These are phyloP conservation scores for Bruguiera sexangula DNA, from an alignment of 345 rosid species.

Conservation along the genomic window DNA sequence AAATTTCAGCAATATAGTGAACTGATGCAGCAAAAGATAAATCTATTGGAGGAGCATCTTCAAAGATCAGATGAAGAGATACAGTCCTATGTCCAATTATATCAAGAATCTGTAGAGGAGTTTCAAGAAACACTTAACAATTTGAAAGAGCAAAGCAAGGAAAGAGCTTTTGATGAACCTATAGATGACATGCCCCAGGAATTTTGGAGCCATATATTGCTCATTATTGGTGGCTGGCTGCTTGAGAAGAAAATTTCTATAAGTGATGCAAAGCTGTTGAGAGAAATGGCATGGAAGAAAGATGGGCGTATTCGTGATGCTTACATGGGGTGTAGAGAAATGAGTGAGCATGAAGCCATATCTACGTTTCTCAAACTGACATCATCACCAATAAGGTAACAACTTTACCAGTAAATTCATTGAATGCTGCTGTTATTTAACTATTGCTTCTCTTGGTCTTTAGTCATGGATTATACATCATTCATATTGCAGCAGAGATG, in stretches of 20 bases:
- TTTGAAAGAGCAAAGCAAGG: conserved; percentile 77
- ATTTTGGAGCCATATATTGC: conserved; percentile 85
- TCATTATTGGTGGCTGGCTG: conserved; percentile 89
- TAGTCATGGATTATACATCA: conserved; percentile 80
- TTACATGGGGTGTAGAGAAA: conserved; percentile 59
- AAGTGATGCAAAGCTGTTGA: conserved; percentile 59
- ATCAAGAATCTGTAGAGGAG: conserved; percentile 80
- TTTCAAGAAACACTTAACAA: conserved; percentile 76
- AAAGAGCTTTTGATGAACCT: conserved; percentile 52
- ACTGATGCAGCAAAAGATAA: conserved; percentile 79
- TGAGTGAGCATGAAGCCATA: conserved; percentile 60
- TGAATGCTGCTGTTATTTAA: conserved; percentile 21
- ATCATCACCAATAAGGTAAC: conserved; percentile 60
- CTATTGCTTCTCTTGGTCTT: conserved; percentile 40
- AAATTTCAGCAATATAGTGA: conserved; percentile 72
- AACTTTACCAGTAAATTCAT: conserved; percentile 6
- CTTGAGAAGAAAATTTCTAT: conserved; percentile 75
- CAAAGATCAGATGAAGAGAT: conserved; percentile 87
- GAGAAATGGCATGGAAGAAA: conserved; percentile 88
- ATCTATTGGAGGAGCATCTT: conserved; percentile 75
- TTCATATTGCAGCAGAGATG: conserved; percentile 96
- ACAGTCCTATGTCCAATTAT: conserved; percentile 61
- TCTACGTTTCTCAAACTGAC: conserved; percentile 58
- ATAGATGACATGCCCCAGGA: conserved; percentile 82
- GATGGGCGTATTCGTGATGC: conserved; percentile 56